Base-by-base conservation (phyloP, 2,329 filamentous ascomycete genomes). In the Amylocarpus encephaloides region DNA sequence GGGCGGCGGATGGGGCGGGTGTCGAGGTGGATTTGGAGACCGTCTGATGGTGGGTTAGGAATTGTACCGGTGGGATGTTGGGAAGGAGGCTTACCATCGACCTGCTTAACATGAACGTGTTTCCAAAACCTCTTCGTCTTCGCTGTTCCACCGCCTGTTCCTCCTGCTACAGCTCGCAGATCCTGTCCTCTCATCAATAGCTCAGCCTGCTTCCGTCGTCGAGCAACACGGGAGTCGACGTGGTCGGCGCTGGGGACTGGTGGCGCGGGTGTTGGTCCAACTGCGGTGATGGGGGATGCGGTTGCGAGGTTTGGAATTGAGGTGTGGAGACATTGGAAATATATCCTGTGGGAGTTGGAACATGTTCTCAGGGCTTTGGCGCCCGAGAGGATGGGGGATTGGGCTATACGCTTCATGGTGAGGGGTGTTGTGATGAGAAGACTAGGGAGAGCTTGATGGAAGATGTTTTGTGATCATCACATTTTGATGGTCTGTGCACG, bases 71-170 rank as follows among this genome's bases (percentile, higher is more conserved):
- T 12, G 18, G 29, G n/a, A n/a, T 36, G 34, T 26, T 26, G 16
- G 42, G 6, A 26, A 18, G 22, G 15, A 19, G 15, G 42, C 9
- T 39, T 71, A 86, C 85, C 83, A 56, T 83, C 72, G 9, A 77
- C 76, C 63, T 86, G 80, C 57, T 78, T 74, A 34, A 96, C 82
- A 53, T 76, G 68, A 1, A 93, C 88, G 64, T 93, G 79, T 68
- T 86, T 88, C 92, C 92, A 97, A 72, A 96, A 96, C 47, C 91
- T 79, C 72, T 83, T 87, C 64, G 75, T 76, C 56, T 76, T 75
- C 30, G 59, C 60, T 1, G 51, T 58, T 49, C 71, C 67, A 13
- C 67, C 66, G 46, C 69, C 67, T 53, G 66, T 69, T 34, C 67
- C 67, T 33, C 64, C 61, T 39, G 59, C 58, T 13, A 62, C 55